Evolutionary conservation across 768 basidiomycete species (phyloP), one percentile per base, ranked within the genome.

Genomic region (Pholiota microspora): DNA sequence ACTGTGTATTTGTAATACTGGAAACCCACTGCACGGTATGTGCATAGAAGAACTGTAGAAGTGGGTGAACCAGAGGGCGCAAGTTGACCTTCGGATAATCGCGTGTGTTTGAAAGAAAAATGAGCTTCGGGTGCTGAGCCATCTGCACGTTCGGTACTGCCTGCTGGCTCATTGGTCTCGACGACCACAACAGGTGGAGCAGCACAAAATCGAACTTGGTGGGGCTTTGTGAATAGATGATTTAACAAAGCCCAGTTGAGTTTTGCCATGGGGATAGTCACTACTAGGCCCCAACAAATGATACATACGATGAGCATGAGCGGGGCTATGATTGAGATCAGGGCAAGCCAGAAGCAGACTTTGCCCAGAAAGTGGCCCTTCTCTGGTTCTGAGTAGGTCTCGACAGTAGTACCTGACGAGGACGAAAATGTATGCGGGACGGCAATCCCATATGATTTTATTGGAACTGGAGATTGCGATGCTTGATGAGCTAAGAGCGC

Each of bases 1-100:
- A 99, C 82, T 4, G 97, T 99, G 69, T 99, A 99, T 78, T 99
- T 99, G 88, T 92, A 98, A 73, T 97, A 98, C 68, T 95, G 81
- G 63, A 84, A 75, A 1, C 96, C 97, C 49, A 86, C 78, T 1
- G 97, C 97, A 21, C 86, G 85, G 69, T 98, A 98, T 3, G 89
- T 96, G 73, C 97, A 99, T 25, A 99, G 82, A 24, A 99, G 76
- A 5, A 99, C 90, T 0, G 91, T 98, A 38, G 93, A 89, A 29
- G 79, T 81, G 1, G 88, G 87, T n/a, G 82, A 84, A 16, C 88
- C 89, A 9, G 81, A 82, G 3, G 97, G 97, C 0, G 96, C 94
- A 1, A 82, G 77, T 71, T 99, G 96, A 28, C 97, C 97, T 18
- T 90, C 88, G 7, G 86, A 81, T 12, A 96, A 73, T 44, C 92